Evolutionary conservation across 2,329 filamentous ascomycete species (phyloP).

Genomic region (Talaromyces sp.): DNA sequence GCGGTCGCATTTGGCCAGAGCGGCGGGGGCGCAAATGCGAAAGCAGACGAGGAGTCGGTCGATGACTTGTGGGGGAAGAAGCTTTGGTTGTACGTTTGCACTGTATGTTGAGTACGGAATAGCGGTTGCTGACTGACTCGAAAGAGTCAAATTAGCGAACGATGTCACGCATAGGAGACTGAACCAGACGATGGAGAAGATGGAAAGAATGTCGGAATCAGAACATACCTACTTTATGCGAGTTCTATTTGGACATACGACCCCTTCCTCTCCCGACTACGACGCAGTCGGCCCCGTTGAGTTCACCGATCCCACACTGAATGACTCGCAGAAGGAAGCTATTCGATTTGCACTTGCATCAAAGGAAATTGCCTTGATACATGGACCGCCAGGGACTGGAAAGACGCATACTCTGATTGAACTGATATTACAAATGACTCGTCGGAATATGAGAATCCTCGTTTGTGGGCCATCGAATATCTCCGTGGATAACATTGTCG

Average conservation of each 20-base stretch:
- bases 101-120: slow-evolving; percentile 29
- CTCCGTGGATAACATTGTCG: slow-evolving; percentile 96
- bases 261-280: slow-evolving; percentile 50
- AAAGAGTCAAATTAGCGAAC: slow-evolving; percentile 62
- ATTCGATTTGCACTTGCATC: slow-evolving; percentile 79
- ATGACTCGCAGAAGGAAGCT: slow-evolving; percentile 61
- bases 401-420: slow-evolving; percentile 97
- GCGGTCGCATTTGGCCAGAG: slow-evolving; percentile 45
- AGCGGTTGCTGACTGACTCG: background rate
- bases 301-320: slow-evolving; percentile 56
- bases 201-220: slow-evolving; percentile 54
- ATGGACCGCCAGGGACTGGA: slow-evolving; percentile 91
- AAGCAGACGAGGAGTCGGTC: slow-evolving; percentile 42
- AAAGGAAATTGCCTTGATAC: slow-evolving; percentile 80
- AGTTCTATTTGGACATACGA: slow-evolving; percentile 58
- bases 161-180: slow-evolving; percentile 65
- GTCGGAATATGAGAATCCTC: slow-evolving; percentile 67
- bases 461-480: slow-evolving; percentile 98
- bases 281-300: slow-evolving; percentile 45
- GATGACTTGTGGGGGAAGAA: slow-evolving; percentile 54
- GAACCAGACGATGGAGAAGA: slow-evolving; percentile 60
- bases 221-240: slow-evolving; percentile 58
- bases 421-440: slow-evolving; percentile 84
- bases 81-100: slow-evolving; percentile 58
- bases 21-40: slow-evolving; percentile 32